phyloP scores from a whole-genome alignment of 495 filamentous ascomycete genomes.

The Penicillium coprophilum region DNA sequence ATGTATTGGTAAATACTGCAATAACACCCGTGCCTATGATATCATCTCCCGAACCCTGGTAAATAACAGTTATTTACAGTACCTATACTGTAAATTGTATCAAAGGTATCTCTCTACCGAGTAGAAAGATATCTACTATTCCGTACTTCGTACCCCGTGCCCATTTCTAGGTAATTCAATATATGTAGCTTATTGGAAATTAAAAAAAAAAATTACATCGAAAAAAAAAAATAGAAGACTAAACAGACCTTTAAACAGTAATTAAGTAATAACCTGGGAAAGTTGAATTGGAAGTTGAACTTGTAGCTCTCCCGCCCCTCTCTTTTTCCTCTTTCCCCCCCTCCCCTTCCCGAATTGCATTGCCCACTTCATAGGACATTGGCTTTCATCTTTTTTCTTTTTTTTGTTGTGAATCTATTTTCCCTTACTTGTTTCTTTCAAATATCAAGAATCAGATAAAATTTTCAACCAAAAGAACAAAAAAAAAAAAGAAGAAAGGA shows the following conservation, averaged over 20 bases:
- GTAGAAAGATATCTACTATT: no score
- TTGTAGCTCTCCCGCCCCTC: conserved; percentile 42
- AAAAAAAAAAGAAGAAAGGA: background rate
- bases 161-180: background rate
- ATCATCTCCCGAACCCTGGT: conserved; percentile 5
- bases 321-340: conserved; percentile 13
- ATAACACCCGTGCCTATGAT: conserved; percentile 2
- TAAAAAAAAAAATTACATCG: background rate
- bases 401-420: conserved; percentile 24
- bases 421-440: background rate
- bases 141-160: no score
- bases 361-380: conserved; percentile 62
- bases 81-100: conserved; percentile 3
- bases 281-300: background rate
- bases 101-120: no score
- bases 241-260: background rate
- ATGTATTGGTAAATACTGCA: background rate
- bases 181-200: background rate
- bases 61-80: background rate
- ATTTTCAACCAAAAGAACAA: background rate
- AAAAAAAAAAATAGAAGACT: background rate
- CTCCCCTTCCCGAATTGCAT: conserved; percentile 44
- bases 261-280: background rate
- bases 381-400: conserved; percentile 64
- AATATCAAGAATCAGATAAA: background rate